Base-by-base conservation (phyloP, 2,329 filamentous ascomycete species). In the Alternaria longipes region DNA sequence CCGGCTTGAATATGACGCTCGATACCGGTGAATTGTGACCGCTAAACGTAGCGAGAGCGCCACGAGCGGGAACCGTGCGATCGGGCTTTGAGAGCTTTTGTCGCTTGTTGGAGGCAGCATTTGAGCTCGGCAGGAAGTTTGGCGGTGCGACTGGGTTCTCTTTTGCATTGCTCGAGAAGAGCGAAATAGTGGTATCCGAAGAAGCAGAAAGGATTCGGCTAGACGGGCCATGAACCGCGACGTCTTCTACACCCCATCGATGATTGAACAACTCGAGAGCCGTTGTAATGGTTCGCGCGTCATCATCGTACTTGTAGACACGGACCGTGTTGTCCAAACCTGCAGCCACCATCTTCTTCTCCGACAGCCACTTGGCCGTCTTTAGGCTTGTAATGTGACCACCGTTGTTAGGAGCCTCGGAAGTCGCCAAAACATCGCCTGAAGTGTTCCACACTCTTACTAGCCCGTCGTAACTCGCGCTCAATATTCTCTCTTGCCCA, bases 401-500 rank as follows among this genome's bases (percentile, higher is more conserved):
- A 51, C 91, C 90, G 36, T 87, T 85, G 60, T 84, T 84, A 8
- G 85, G 85, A 3, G 88, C 85, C 2, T 88, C 82, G 2, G 93
- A 94, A 0, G 90, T 92, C 4, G 92, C 91, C 58, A 97, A 84
- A n/a, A 91, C 84, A 63, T 95, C 86, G n/a, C 92, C 93, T 0
- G 93, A 94, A 66, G 90, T 89, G 71, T 95, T 73, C 94, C 95
- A 99, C 65, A 98, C 85, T 67, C 94, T 86, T 57, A 98, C 81
- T 16, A 97, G 81, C 8, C 94, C 94, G 78, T 99, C 95, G 76
- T 97, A 98, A 49, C 92, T 94, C 30, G 89, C 93, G n/a, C 93
- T 96, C n/a, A 97, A 82, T 62, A 98, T 90, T 64, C 91, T 84
- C 71, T 91, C 88, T 66, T 90, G 87, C 22, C 88, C 86, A 38